Evolutionary conservation across 495 filamentous ascomycete species (phyloP).

Genomic region (Penicillium diatomitis): DNA sequence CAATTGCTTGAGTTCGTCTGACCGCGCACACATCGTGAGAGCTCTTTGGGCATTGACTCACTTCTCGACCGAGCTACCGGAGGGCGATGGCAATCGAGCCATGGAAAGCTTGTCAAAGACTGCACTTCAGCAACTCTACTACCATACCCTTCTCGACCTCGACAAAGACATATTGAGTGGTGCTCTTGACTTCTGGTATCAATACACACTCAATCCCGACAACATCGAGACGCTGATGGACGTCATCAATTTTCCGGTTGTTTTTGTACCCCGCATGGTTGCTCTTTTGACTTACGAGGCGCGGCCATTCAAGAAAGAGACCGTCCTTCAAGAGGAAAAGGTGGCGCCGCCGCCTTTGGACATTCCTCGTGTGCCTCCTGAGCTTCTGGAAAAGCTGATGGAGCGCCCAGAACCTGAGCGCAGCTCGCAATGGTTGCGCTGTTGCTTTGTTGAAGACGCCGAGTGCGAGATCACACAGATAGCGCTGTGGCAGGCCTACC

Average conservation of each 20-base stretch:
- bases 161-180: constrained; percentile 85
- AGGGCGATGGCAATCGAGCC: constrained; percentile 53
- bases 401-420: constrained; percentile 75
- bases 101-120: constrained; percentile 60
- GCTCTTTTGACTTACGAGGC: constrained; percentile 65
- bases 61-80: constrained; percentile 75
- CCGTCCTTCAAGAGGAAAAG: constrained; percentile 36
- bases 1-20: constrained; percentile 56
- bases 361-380: constrained; percentile 66
- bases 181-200: constrained; percentile 89
- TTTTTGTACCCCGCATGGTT: constrained; percentile 64
- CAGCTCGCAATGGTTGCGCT: constrained; percentile 68
- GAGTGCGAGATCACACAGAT: constrained; percentile 91
- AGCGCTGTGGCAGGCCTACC: constrained; percentile 92
- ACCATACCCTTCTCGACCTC: constrained; percentile 69
- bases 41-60: constrained; percentile 78
- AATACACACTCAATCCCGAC: constrained; percentile 77
- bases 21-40: constrained; percentile 79
- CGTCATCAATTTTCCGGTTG: constrained; percentile 50
- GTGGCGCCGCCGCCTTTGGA: constrained; percentile 42
- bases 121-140: constrained; percentile 59
- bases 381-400: constrained; percentile 68
- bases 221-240: constrained; percentile 69
- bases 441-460: constrained; percentile 69
- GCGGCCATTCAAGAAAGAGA: constrained; percentile 30